phyloP scores from a whole-genome alignment of 2,329 filamentous ascomycete genomes.

The Emydomyces testavorans region DNA sequence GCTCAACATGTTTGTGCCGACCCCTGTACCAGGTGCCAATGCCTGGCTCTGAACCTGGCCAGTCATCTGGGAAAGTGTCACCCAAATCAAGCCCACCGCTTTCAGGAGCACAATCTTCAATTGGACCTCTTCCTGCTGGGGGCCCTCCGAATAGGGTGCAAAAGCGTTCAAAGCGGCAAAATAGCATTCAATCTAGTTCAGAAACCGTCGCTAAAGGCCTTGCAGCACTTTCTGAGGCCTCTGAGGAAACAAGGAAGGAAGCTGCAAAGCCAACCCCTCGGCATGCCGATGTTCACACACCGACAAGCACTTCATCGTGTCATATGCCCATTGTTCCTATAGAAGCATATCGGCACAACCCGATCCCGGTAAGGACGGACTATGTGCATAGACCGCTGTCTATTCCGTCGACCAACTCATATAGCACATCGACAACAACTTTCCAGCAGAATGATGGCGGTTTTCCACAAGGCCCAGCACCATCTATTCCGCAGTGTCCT shows the following conservation, averaged over 20 bases:
- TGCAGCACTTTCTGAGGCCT: background rate
- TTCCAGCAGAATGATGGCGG: no score
- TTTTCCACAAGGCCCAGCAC: background rate
- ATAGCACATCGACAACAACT: background rate
- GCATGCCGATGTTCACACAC: background rate
- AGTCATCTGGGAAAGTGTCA: conserved; percentile 1
- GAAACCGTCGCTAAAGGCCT: conserved; percentile 25
- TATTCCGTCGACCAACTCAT: background rate
- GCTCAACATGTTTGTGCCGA: conserved; percentile 32
- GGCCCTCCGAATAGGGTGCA: conserved; percentile 27
- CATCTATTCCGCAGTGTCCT: background rate
- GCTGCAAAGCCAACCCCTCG: background rate
- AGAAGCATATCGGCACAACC: background rate
- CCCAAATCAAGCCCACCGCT: conserved; percentile 1
- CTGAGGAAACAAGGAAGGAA: background rate
- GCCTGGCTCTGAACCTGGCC: conserved; percentile 19
- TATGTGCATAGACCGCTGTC: background rate
- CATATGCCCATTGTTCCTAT: background rate
- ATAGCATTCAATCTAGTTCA: conserved; percentile 25
- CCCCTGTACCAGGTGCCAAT: conserved; percentile 32
- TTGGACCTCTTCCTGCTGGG: conserved; percentile 21
- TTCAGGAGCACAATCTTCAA: conserved; percentile 17
- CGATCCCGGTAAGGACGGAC: background rate
- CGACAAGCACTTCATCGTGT: background rate
- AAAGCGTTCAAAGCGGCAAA: conserved; percentile 26